A percentile compares a stretch with the other conserved stretches of the same genome.
Evolutionary conservation across 192 early-diverging fungal genomes (phyloP).

Genomic region (Podila verticillata): DNA sequence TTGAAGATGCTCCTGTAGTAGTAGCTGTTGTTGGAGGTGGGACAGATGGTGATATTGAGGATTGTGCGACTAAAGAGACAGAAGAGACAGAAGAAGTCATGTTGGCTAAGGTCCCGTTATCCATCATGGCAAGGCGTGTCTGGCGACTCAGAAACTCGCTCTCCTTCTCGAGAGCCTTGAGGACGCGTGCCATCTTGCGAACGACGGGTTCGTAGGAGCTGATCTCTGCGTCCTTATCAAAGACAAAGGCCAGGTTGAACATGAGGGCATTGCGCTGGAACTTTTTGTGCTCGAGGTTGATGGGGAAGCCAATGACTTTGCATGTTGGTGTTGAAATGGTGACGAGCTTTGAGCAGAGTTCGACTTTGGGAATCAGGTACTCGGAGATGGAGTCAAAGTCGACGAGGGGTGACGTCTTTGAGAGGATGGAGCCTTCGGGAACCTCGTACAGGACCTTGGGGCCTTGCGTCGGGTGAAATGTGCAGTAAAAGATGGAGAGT

Average conservation of each 20-base stretch:
- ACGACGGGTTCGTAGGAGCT: conserved; percentile 90
- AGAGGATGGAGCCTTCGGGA: conserved; percentile 75
- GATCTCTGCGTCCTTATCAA: conserved; percentile 85
- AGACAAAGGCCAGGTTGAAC: conserved; percentile 96
- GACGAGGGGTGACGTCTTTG: conserved; percentile 58
- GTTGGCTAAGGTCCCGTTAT: neutral
- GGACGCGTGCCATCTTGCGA: conserved; percentile 81
- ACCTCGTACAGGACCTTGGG: conserved; percentile 80
- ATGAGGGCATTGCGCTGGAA: conserved; percentile 86
- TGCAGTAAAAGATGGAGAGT: conserved; percentile 81
- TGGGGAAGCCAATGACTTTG: conserved; percentile 80
- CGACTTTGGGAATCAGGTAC: conserved; percentile 87
- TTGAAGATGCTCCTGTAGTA: neutral
- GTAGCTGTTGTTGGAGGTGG: neutral
- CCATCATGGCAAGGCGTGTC: conserved; percentile 22
- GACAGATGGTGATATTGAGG: neutral
- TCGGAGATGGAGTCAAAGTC: conserved; percentile 84
- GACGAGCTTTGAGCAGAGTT: conserved; percentile 80
- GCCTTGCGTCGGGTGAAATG: conserved; percentile 81
- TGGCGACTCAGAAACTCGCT: conserved; percentile 54
- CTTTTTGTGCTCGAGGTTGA: conserved; percentile 73
- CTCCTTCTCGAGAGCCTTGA: conserved; percentile 80
- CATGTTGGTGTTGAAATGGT: conserved; percentile 73
- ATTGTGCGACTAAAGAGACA: neutral
- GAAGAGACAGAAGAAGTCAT: neutral